These are phyloP conservation scores for Tetrahymena borealis DNA, from an alignment of 73 alveolate species.

Conservation along the genomic window DNA sequence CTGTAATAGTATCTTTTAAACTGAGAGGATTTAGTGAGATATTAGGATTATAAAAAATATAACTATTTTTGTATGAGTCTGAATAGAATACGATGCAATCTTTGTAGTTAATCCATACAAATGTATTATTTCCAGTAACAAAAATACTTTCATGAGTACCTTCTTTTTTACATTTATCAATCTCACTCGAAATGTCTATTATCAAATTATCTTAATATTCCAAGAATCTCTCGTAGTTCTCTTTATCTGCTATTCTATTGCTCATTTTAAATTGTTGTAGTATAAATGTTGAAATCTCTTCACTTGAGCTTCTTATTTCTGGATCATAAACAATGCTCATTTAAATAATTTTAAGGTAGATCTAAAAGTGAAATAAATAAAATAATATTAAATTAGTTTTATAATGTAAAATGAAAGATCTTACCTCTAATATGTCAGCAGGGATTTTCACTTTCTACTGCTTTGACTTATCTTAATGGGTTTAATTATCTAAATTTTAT, in stretches of 20 bases:
- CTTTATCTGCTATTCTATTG: background rate
- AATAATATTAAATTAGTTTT: background rate
- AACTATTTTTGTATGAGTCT: background rate
- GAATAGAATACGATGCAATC: background rate
- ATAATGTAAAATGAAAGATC: background rate
- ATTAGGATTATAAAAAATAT: background rate
- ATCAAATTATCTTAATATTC: background rate
- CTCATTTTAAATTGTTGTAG: background rate
- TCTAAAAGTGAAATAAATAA: background rate
- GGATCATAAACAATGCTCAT: background rate
- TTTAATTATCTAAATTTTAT: background rate
- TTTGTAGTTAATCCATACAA: background rate
- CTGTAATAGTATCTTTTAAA: background rate
- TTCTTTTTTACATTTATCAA: background rate
- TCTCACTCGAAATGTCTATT: background rate
- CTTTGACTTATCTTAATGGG: background rate
- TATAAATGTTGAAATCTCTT: background rate
- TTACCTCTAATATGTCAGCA: background rate
- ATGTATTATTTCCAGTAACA: background rate
- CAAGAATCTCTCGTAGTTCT: background rate
- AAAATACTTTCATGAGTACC: background rate
- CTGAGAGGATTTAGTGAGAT: background rate
- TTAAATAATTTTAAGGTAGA: background rate
- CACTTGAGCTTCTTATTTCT: background rate
- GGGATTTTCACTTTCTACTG: background rate